Evolutionary conservation across 768 basidiomycete species (phyloP), one percentile per base, ranked within the genome.

Genomic region (Amyloporia xantha): DNA sequence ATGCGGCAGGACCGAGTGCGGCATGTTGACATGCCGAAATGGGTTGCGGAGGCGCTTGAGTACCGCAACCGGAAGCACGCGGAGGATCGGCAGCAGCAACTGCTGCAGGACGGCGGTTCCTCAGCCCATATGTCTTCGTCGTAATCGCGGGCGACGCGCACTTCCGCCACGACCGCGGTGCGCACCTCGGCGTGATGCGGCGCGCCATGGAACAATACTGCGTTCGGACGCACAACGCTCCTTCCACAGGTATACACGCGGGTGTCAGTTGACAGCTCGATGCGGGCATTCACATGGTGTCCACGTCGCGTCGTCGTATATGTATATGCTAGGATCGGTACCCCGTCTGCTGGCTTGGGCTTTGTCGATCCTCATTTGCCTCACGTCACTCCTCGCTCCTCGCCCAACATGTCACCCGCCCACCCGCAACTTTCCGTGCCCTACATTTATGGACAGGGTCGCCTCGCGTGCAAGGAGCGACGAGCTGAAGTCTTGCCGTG

Each of bases 11-110:
- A 91, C 51, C 62, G 60, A 6, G 66, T 68, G 13, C 72, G 80
- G 4, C 68, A 81, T 5, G 88, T 93, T 15, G 86, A 95, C 62
- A 92, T 96, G 91, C 74, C 72, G 26, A 78, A 70, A 10, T 97
- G 93, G 93, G 87, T 93, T 10, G 70, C 70, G 19, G 63, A 61
- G 26, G 84, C 86, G 1, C 47, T 69, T 5, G 60, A 57, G 9
- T 53, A 56, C 37, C 61, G 65, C 44, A 59, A 56, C 35, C 50
- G 53, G 48, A 41, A 47, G 25, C 51, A 59, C 5, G 54, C 54
- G 0, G 47, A 45, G 20, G 44, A 45, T 5, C 28, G 44, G 20
- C 44, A 36, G 24, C 28, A 45, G 30, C 33, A 45, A 33, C 33
- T 45, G 30, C 33, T 45, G 33, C 44, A 45, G 11, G 33, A 45